phyloP scores from a whole-genome alignment of 1,284 basidiomycete species.

The Gymnopus androsaceus region DNA sequence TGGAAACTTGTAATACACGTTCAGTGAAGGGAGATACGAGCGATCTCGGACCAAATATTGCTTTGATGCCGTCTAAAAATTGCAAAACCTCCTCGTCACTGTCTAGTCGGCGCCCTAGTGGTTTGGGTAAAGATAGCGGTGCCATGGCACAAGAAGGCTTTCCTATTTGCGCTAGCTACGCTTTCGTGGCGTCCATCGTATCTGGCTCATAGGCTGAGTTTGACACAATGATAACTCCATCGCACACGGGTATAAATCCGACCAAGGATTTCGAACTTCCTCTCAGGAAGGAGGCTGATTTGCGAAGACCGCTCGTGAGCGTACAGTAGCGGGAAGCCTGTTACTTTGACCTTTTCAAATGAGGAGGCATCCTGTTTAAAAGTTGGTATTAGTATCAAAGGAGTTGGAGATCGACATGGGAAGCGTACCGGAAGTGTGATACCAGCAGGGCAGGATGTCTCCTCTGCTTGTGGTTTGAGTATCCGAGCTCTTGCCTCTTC shows the following conservation, averaged over 20 bases:
- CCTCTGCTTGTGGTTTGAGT: background rate
- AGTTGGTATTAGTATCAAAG: background rate
- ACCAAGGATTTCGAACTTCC: conserved; percentile 11
- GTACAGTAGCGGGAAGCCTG: background rate
- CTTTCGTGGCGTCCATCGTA: conserved; percentile 14
- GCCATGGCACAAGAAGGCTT: conserved; percentile 18
- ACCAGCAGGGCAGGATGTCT: background rate
- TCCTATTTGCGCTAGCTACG: conserved; percentile 13
- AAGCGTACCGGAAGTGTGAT: too few relatives aligned
- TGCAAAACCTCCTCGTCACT: conserved; percentile 2
- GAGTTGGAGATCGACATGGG: background rate
- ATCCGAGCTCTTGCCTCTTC: background rate
- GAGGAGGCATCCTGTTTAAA: background rate
- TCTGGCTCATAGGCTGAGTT: conserved; percentile 19
- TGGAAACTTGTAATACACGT: background rate
- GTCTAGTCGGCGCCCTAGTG: background rate
- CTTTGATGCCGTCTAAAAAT: conserved; percentile 21
- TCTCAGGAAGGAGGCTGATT: conserved; percentile 7
- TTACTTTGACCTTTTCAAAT: background rate
- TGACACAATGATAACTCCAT: conserved; percentile 16
- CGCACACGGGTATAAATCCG: background rate
- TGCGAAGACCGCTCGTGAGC: background rate
- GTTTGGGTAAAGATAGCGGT: conserved; percentile 12
- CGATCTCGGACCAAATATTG: conserved; percentile 19
- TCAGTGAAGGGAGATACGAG: conserved; percentile 24